Evolutionary conservation across 148 eudicot genomes (phyloP), one percentile per base, ranked within the genome.

Genomic region (Rhododendron molle): DNA sequence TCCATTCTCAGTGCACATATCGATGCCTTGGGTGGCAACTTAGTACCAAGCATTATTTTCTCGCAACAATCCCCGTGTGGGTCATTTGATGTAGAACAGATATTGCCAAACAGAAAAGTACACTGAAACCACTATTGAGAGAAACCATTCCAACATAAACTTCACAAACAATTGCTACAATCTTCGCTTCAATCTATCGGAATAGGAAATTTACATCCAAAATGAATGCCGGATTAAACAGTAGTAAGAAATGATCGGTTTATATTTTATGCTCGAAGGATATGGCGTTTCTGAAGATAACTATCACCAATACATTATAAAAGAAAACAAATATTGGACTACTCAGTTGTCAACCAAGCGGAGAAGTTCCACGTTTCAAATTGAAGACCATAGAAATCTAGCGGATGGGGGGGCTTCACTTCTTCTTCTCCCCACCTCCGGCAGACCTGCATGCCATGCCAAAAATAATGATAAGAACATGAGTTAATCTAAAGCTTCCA

Each of bases 381-480:
- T 71, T 8, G 0, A n/a, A 23, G 38, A n/a, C 52, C 2, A 12
- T 21, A 3, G 18, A 81, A 81, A 81, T 15, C 74, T 23, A 23
- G 84, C 13, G 28, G 73, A 28, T 65, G 13, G 26, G 46, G 54
- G 54, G 58, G 58, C 58, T 65, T 86, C 85, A 86, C 58, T 86
- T 86, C 85, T 86, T 86, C 83, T 86, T 86, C 85, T 86, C 88
- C 1, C 88, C 88, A 76, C 85, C 85, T 86, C 88, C 88, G n/a
- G 50, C 83, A 44, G 88, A 82, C 81, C 88, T 86, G 76, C 36
- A 54, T 54, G 58, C 7, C 83, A 47, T 52, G 58, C 65, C 77
- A 82, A 30, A 21, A 86, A 52, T 2, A 36, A 46, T 54, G 21
- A 54, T 15, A 54, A 14, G 21, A 28, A 36, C 82, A 5, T 58